Base-by-base conservation (phyloP, 2,329 filamentous ascomycete genomes). In the Aureobasidium leucospermi region DNA sequence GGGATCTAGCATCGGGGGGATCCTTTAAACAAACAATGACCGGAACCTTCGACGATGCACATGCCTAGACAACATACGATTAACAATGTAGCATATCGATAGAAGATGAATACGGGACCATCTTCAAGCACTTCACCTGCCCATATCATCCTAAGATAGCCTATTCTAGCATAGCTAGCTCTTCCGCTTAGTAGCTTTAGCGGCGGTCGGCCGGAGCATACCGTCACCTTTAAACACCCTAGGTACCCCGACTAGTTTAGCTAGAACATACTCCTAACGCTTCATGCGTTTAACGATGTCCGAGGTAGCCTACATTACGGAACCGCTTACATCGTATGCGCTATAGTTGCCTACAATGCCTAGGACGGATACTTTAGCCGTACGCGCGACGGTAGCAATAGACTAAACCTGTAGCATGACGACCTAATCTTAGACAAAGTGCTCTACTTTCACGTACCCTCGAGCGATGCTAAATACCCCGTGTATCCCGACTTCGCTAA, bases 291-390 rank as follows among this genome's bases (percentile, higher is more conserved):
- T 6, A 58, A 62, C 41, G 29, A 52, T 45, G 13, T 43, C n/a
- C 36, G 32, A 31, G 49, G 60, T 38, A 58, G 58, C 31, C 48
- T 62, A n/a, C 60, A 62, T 16, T 46, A n/a, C 46, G 58, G 43
- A 23, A 60, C 58, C 13, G 61, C 61, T 23, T 41, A 41, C 39
- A 13, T 58, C 6, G 48, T 43, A 36, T 62, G 58, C 55, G 49
- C 61, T 23, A 57, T 62, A n/a, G 42, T 61, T 13, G 61, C 61
- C 38, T 60, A 49, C 42, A 62, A 62, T 45, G 61, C 57, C 23
- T 60, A 34, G 58, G 39, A 62, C n/a, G 60, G 60, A 19, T 60
- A 57, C 58, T 46, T 62, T 5, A 62, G 58, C 46, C 34, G 31
- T 16, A 48, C 32, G 23, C 58, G 57, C 41, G 58, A 49, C 51